Evolutionary conservation across 1,284 basidiomycete species (phyloP).

Genomic region (Rugosomyces carneus): DNA sequence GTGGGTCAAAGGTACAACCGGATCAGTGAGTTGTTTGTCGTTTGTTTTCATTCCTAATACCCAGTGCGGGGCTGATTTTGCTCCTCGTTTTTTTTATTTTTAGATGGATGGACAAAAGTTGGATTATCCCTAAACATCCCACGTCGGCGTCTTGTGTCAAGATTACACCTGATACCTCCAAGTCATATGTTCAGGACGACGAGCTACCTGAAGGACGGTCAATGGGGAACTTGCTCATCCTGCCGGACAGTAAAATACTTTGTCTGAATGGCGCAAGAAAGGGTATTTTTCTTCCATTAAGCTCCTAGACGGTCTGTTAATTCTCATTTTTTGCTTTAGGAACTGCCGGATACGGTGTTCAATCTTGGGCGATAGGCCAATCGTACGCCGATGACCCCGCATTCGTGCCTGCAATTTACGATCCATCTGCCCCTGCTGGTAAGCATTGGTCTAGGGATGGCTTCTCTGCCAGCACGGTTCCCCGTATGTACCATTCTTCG

Average conservation of each 20-base stretch:
- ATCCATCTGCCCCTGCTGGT: constrained; percentile 52
- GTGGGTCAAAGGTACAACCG: constrained; percentile 59
- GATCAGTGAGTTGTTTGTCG: constrained; percentile 45
- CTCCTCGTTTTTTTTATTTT: background rate
- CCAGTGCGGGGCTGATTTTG: too few relatives aligned
- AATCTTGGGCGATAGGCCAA: constrained; percentile 33
- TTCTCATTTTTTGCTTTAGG: constrained; percentile 17
- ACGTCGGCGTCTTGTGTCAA: constrained; percentile 46
- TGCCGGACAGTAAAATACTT: constrained; percentile 62
- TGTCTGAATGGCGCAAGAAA: constrained; percentile 55
- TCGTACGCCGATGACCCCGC: constrained; percentile 33
- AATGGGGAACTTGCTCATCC: constrained; percentile 66
- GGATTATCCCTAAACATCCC: constrained; percentile 28
- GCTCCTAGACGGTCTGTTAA: too few relatives aligned
- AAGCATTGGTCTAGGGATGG: constrained; percentile 60
- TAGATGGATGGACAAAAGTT: constrained; percentile 28
- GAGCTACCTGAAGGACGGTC: constrained; percentile 59
- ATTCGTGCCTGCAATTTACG: constrained; percentile 48
- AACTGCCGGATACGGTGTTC: constrained; percentile 35
- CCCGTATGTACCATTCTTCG: constrained; percentile 77
- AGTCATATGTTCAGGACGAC: constrained; percentile 50
- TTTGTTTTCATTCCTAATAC: too few relatives aligned
- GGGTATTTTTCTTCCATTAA: too few relatives aligned
- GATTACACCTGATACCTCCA: constrained; percentile 44
- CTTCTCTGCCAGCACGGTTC: constrained; percentile 48